phyloP scores from a whole-genome alignment of 148 eudicot species.

The Fagopyrum homotropicum region DNA sequence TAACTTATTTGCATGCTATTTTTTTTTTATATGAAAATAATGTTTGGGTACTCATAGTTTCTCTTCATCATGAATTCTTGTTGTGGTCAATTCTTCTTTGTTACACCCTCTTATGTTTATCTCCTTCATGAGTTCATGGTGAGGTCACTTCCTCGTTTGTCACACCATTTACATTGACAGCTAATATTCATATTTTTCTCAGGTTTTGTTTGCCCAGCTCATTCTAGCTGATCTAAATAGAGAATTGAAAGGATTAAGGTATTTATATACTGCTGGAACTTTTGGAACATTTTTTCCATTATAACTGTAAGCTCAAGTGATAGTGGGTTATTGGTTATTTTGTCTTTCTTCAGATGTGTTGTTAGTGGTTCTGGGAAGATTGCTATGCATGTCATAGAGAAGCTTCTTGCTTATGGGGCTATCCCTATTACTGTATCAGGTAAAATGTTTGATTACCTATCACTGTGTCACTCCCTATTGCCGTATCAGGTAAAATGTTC shows the following conservation, averaged over 20 bases:
- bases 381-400: slow-evolving; percentile 94
- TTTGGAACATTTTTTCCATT: background rate
- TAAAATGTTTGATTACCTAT: slow-evolving; percentile 21
- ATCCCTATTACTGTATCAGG: slow-evolving; percentile 93
- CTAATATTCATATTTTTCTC: slow-evolving; percentile 23
- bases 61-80: background rate
- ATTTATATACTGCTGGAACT: background rate
- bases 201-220: slow-evolving; percentile 92
- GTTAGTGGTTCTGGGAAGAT: slow-evolving; percentile 99
- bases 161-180: background rate
- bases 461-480: slow-evolving; percentile 43
- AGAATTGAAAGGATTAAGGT: slow-evolving; percentile 96
- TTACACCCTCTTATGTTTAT: background rate
- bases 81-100: background rate
- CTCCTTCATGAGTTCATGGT: background rate
- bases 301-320: background rate
- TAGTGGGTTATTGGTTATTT: slow-evolving; percentile 3
- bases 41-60: background rate
- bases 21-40: background rate
- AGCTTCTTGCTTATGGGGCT: slow-evolving; percentile 90
- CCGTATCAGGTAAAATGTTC: slow-evolving; percentile 67
- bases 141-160: background rate
- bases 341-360: slow-evolving; percentile 53
- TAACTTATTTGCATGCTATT: background rate
- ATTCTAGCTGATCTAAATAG: slow-evolving; percentile 78